Conservation (phyloP, 805 yeast species). For the Metschnikowia lochheadii region DNA sequence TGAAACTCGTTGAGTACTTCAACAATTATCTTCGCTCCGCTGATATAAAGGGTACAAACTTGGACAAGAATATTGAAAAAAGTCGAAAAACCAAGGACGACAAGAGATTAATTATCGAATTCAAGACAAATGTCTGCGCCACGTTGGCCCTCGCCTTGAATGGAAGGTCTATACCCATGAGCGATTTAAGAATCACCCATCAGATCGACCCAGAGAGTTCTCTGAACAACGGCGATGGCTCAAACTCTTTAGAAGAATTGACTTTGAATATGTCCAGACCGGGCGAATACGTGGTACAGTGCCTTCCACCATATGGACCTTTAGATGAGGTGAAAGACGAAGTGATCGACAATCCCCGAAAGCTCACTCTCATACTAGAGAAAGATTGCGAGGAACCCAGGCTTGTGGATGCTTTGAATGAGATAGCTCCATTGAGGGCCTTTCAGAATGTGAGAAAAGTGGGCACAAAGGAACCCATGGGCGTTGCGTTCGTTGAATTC, state of each 20-base stretch:
- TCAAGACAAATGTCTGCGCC: slow-evolving; percentile 49
- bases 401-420: slow-evolving; percentile 37
- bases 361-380: slow-evolving; percentile 44
- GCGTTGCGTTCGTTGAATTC: slow-evolving; percentile 54
- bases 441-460: slow-evolving; percentile 45
- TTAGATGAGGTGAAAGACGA: slow-evolving; percentile 22
- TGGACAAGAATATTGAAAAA: slow-evolving; percentile 27
- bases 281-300: slow-evolving; percentile 33
- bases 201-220: not conserved
- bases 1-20: slow-evolving; percentile 41
- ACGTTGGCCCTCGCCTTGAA: slow-evolving; percentile 49
- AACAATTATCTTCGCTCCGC: slow-evolving; percentile 43
- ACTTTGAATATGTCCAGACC: slow-evolving; percentile 25
- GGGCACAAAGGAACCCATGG: slow-evolving; percentile 48
- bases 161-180: slow-evolving; percentile 27
- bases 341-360: slow-evolving; percentile 43
- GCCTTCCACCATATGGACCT: slow-evolving; percentile 16
- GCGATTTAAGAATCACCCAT: slow-evolving; percentile 24
- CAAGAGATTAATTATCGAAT: slow-evolving; percentile 44
- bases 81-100: slow-evolving; percentile 36
- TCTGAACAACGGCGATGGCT: not conserved
- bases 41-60: slow-evolving; percentile 37
- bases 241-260: not conserved
- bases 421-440: slow-evolving; percentile 38
- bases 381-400: slow-evolving; percentile 44